Conservation (phyloP, 495 filamentous ascomycete species). For the Aspergillus leporis region DNA sequence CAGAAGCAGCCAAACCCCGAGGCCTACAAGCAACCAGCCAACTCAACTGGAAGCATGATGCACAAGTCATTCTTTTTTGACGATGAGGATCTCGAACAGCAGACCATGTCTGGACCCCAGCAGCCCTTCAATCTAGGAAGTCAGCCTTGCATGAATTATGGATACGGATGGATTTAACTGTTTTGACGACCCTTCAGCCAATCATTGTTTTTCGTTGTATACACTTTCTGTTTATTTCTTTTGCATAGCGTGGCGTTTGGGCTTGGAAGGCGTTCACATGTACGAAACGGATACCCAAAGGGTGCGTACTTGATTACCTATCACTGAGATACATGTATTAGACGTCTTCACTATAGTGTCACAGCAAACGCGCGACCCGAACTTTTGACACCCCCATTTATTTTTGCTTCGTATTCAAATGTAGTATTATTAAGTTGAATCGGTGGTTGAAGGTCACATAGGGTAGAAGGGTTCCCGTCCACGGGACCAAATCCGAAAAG, state of each 20-base stretch:
- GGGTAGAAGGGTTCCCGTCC: not conserved
- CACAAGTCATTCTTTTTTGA: conserved; percentile 52
- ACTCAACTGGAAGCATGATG: conserved; percentile 37
- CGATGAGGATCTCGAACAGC: conserved; percentile 38
- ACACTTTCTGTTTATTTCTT: conserved; percentile 14
- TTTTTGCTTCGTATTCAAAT: not conserved
- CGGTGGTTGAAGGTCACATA: no score
- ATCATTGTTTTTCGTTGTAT: conserved; percentile 16
- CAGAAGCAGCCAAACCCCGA: conserved; percentile 16
- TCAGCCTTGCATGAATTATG: conserved; percentile 42
- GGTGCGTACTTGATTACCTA: conserved; percentile 19
- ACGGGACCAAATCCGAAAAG: not conserved
- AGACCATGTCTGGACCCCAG: conserved; percentile 27
- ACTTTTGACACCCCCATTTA: not conserved
- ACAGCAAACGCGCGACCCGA: not conserved
- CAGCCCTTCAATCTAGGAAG: conserved; percentile 30
- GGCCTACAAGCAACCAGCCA: conserved; percentile 29
- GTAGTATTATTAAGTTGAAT: not conserved
- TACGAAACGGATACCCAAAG: conserved; percentile 36
- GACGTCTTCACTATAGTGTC: conserved; percentile 4
- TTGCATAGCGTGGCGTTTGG: conserved; percentile 45
- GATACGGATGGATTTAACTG: conserved; percentile 44
- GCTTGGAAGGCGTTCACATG: conserved; percentile 23
- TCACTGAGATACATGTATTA: conserved; percentile 11
- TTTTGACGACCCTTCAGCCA: not conserved